Percentiles rank a stretch among this genome's conserved stretches.
phyloP scores from a whole-genome alignment of 495 filamentous ascomycete species.

The Astrothelium subdiscretum region DNA sequence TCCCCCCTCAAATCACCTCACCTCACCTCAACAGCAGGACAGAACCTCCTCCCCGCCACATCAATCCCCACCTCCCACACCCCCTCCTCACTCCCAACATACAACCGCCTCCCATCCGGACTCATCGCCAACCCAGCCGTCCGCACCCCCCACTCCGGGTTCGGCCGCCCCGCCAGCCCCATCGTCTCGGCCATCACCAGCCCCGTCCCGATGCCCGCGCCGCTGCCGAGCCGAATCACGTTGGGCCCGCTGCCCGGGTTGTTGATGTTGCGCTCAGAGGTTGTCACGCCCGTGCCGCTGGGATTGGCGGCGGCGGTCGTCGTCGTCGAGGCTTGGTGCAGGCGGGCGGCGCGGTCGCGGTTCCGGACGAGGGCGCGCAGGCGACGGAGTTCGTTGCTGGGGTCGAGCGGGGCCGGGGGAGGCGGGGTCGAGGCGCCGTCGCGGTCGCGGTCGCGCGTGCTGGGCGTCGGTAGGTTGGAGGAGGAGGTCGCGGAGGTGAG shows the following conservation, averaged over 20 bases:
- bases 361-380: conserved; percentile 17
- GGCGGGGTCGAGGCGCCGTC: background rate
- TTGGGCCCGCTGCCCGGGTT: background rate
- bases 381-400: conserved; percentile 14
- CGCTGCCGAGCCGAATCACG: background rate
- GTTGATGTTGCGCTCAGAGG: conserved; percentile 3
- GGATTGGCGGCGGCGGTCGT: conserved; percentile 5
- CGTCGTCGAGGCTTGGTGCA: conserved; percentile 7
- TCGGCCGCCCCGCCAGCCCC: background rate
- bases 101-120: conserved; percentile 26
- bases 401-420: conserved; percentile 5
- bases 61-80: conserved; percentile 28
- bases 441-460: background rate
- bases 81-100: conserved; percentile 26
- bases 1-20: conserved; percentile 11
- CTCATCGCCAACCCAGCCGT: conserved; percentile 32
- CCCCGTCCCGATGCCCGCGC: conserved; percentile 1
- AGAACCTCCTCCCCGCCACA: conserved; percentile 23
- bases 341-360: conserved; percentile 13
- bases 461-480: background rate
- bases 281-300: background rate
- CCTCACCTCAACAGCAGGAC: conserved; percentile 19
- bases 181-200: conserved; percentile 1
- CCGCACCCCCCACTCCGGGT: conserved; percentile 17
- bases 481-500: background rate